These are phyloP conservation scores for Pleurotus tuber-regium DNA, from an alignment of 768 basidiomycete genomes.

Conservation along the genomic window DNA sequence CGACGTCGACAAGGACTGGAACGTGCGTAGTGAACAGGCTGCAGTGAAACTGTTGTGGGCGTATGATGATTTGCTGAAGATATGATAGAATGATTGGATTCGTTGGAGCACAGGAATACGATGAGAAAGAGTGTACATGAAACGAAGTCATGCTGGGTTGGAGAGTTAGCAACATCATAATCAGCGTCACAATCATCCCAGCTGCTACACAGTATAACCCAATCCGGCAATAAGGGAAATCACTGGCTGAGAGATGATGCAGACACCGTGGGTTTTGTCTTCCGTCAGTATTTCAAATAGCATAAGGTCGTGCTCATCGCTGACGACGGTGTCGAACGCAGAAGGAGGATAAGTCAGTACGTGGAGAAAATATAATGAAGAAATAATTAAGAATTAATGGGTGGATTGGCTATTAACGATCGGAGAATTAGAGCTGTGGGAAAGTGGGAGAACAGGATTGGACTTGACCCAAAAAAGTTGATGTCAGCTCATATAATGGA, in stretches of 20 bases:
- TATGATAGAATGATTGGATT: too few relatives aligned
- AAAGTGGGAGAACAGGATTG: conserved; percentile 5
- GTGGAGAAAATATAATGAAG: background rate
- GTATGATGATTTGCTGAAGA: too few relatives aligned
- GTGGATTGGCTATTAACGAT: conserved; percentile 2
- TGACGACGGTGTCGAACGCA: background rate
- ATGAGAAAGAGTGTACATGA: too few relatives aligned
- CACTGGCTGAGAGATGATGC: background rate
- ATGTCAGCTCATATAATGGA: conserved; percentile 9
- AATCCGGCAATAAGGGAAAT: background rate
- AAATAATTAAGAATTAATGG: conserved; percentile 1
- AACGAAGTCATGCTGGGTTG: too few relatives aligned
- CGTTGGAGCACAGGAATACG: too few relatives aligned
- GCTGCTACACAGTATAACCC: background rate
- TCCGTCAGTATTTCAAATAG: too few relatives aligned
- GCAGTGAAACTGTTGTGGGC: background rate
- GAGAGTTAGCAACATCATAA: conserved; percentile 1
- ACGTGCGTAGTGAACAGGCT: background rate
- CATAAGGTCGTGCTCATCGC: background rate
- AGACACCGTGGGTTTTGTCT: background rate
- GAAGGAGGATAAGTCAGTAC: background rate
- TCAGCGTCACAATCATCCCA: background rate
- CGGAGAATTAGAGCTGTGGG: conserved; percentile 10
- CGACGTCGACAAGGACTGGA: background rate
- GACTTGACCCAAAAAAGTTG: conserved; percentile 9